Evolutionary conservation across 208 protist genomes (phyloP).

Genomic region (Zelonia costaricensis): DNA sequence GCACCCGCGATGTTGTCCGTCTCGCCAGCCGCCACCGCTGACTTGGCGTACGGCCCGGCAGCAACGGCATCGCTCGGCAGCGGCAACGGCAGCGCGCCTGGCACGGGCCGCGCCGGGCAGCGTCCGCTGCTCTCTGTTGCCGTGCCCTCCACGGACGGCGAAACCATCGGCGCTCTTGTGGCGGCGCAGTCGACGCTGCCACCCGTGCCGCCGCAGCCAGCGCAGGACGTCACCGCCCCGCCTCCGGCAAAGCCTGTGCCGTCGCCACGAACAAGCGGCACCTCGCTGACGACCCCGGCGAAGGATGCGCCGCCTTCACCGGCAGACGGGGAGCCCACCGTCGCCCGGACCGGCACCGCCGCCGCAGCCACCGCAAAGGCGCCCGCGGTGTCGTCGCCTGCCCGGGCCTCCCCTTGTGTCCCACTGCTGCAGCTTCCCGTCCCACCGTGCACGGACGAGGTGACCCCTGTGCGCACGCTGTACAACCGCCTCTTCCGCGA

Average conservation of each 20-base stretch:
- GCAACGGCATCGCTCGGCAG: too few relatives aligned
- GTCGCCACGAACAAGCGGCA: not conserved
- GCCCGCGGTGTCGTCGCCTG: not conserved
- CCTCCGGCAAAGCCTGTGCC: too few relatives aligned
- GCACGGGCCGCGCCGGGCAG: not conserved
- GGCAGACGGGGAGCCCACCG: too few relatives aligned
- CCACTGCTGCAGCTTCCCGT: conserved; percentile 15
- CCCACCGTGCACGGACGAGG: conserved; percentile 1
- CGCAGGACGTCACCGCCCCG: too few relatives aligned
- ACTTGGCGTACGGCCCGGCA: too few relatives aligned
- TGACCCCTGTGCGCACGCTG: conserved; percentile 7
- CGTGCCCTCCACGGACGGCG: not conserved
- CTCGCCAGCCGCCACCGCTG: too few relatives aligned
- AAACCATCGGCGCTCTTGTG: not conserved
- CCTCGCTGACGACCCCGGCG: too few relatives aligned
- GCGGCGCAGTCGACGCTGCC: not conserved
- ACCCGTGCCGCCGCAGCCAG: too few relatives aligned
- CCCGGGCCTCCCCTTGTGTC: not conserved
- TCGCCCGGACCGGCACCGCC: not conserved
- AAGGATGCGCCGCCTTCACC: too few relatives aligned
- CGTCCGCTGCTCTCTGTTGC: conserved; percentile 3
- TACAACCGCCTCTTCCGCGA: conserved; percentile 17
- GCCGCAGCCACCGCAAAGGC: not conserved
- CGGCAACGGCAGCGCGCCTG: not conserved
- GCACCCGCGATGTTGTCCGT: too few relatives aligned